A percentile compares a stretch with the other conserved stretches of the same genome.
These are phyloP conservation scores for Penicillium sumatraense DNA, from an alignment of 2,329 filamentous ascomycete species.

Conservation along the genomic window DNA sequence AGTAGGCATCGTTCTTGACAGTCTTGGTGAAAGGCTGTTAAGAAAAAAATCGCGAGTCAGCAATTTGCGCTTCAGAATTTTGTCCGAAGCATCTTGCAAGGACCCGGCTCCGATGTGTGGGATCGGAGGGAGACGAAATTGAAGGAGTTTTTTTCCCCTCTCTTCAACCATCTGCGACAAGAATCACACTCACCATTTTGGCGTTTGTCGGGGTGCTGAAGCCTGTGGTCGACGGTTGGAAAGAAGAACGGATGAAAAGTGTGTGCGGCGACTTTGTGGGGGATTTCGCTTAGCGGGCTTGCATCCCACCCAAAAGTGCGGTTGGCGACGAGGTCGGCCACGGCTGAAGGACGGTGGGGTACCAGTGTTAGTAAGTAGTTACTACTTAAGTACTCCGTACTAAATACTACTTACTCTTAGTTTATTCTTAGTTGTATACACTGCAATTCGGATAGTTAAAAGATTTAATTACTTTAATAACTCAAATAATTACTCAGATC, in stretches of 20 bases:
- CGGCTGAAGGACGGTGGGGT: background rate
- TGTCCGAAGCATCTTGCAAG: constrained; percentile 98
- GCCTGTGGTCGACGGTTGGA: constrained; percentile 41
- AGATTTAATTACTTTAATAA: background rate
- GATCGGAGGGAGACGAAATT: constrained; percentile 20
- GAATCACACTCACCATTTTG: constrained; percentile 51
- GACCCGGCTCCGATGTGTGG: constrained; percentile 63
- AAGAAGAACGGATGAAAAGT: constrained; percentile 35
- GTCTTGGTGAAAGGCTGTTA: constrained; percentile 85
- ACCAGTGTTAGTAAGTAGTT: no score
- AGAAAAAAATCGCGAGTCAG: constrained; percentile 79
- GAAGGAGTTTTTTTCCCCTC: no score
- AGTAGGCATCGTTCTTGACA: constrained; percentile 98
- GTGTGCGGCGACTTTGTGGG: constrained; percentile 47
- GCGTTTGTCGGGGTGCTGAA: constrained; percentile 41
- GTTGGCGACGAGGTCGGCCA: constrained; percentile 43
- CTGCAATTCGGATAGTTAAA: no score
- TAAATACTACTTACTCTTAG: no score
- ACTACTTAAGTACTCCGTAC: no score
- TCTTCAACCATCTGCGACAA: constrained; percentile 31
- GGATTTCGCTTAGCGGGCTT: constrained; percentile 47
- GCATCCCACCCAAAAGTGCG: constrained; percentile 39
- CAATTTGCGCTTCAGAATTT: constrained; percentile 98
- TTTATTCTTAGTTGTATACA: no score
- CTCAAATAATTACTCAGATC: no score